Evolutionary conservation across 495 filamentous ascomycete genomes (phyloP), one percentile per base, ranked within the genome.

Genomic region (Melanomma pulvis-pyrius): DNA sequence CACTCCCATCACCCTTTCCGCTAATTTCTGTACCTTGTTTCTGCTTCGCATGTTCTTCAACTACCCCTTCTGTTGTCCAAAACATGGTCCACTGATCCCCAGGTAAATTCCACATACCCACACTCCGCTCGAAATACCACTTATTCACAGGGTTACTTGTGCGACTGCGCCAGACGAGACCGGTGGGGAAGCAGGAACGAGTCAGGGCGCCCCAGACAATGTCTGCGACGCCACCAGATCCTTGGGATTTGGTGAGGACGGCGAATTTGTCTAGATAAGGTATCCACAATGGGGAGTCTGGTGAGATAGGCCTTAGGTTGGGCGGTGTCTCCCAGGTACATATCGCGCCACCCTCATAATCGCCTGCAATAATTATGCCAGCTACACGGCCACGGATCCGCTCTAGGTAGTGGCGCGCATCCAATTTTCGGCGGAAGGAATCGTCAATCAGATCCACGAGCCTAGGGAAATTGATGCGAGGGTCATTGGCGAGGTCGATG

Each of bases 261-360:
- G 94, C 94, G 73, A 99, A 99, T 78, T 99, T 99, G 74, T 99
- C 94, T 24, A 99, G 79, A 75, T 99, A 99, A 0, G 93, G 96
- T 0, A 99, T 89, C 74, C 92, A 82, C 3, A 87, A 79, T 9
- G 79, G 78, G 21, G 75, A 68, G 48, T 79, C 80, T 21, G 76
- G 79, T 49, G 82, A 79, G 83, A 59, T 82, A 81, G 79, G 86
- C 79, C 19, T 73, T 55, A 25, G 69, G 49, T 1, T 82, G 0
- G 85, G 86, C 0, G 93, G 91, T 30, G 81, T 79, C 81, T 99
- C 94, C 94, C 94, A 99, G 1, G 94, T 99, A 19, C 98, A 79
- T 34, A 99, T 86, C 9, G 94, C 94, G 1, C 91, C 94, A 54
- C 94, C 94, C 80, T 98, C 94, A 74, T 99, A 99, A 65, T 96